Evolutionary conservation across 148 eudicot species (phyloP).

Genomic region (Fagopyrum esculentum): DNA sequence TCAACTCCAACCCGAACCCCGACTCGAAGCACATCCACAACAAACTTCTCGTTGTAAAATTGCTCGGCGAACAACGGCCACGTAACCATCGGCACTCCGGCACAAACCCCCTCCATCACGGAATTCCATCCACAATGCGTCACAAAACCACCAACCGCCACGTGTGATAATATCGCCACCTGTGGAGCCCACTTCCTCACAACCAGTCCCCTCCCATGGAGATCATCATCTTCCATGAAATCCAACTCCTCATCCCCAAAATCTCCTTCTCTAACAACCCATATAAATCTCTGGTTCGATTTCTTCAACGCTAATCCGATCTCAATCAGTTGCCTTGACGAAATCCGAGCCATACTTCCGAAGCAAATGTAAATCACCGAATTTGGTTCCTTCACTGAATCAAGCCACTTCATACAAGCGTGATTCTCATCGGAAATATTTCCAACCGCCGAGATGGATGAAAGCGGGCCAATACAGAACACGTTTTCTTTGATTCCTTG

Average conservation of each 20-base stretch:
- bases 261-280: slow-evolving; percentile 13
- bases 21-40: slow-evolving; percentile 18
- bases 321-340: slow-evolving; percentile 14
- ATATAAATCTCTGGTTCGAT: slow-evolving; percentile 15
- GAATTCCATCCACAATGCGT: slow-evolving; percentile 36
- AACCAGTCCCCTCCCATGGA: slow-evolving; percentile 17
- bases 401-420: slow-evolving; percentile 32
- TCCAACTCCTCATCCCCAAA: neutral
- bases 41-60: slow-evolving; percentile 29
- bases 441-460: slow-evolving; percentile 18
- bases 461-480: slow-evolving; percentile 39
- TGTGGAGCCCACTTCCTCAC: slow-evolving; percentile 35
- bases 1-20: slow-evolving; percentile 24
- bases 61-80: slow-evolving; percentile 34
- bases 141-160: slow-evolving; percentile 24
- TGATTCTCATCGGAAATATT: slow-evolving; percentile 4
- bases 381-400: slow-evolving; percentile 13
- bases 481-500: slow-evolving; percentile 11
- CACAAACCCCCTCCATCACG: slow-evolving; percentile 21
- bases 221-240: slow-evolving; percentile 5
- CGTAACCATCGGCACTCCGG: slow-evolving; percentile 30
- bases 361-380: slow-evolving; percentile 19
- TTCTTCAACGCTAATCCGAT: slow-evolving; percentile 17
- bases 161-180: slow-evolving; percentile 22
- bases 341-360: slow-evolving; percentile 14